These are phyloP conservation scores for Skeletonema potamos DNA, from an alignment of 108 stramenopile species.

Conservation along the genomic window DNA sequence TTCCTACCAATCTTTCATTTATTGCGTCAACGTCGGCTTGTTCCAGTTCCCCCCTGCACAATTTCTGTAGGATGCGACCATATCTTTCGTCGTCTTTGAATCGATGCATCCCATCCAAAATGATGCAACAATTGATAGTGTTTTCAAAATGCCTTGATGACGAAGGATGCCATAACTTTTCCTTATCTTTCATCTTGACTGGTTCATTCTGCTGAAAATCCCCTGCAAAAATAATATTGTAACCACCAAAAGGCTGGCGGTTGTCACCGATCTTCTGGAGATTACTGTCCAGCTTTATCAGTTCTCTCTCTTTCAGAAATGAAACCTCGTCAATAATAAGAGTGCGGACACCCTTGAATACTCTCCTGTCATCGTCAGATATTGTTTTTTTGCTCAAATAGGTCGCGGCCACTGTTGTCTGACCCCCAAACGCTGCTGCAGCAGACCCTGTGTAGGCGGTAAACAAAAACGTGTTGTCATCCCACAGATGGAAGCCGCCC, in stretches of 20 bases:
- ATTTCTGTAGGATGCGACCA: constrained; percentile 8
- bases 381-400: not conserved
- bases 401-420: constrained; percentile 5
- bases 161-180: not conserved
- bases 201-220: constrained; percentile 25
- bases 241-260: constrained; percentile 12
- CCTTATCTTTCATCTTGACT: not conserved
- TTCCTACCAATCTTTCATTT: not conserved
- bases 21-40: not conserved
- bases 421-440: constrained; percentile 11
- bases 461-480: constrained; percentile 14
- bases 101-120: constrained; percentile 14
- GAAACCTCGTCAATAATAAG: constrained; percentile 24
- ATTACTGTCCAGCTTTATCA: constrained; percentile 5
- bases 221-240: constrained; percentile 17
- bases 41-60: constrained; percentile 13
- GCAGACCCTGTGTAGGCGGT: constrained; percentile 27
- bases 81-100: constrained; percentile 18
- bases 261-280: constrained; percentile 7
- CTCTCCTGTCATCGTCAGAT: not conserved
- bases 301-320: constrained; percentile 15
- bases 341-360: constrained; percentile 18
- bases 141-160: constrained; percentile 4
- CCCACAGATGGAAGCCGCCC: constrained; percentile 7
- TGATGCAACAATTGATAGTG: constrained; percentile 8